Conservation (phyloP, 2,329 filamentous ascomycete species). For the Beauveria asiatica region DNA sequence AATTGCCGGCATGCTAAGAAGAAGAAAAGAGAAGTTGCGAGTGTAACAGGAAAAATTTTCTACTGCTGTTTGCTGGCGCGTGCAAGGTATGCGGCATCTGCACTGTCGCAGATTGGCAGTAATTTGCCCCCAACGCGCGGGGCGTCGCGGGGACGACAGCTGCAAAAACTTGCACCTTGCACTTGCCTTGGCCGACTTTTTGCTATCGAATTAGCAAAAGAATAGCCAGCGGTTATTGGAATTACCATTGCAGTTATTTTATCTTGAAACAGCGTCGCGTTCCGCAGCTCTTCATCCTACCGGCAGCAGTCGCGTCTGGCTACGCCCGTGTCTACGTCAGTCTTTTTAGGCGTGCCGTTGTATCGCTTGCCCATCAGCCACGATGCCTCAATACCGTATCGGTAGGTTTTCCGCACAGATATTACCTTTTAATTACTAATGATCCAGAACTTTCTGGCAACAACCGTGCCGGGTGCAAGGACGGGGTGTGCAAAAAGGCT, state of each 20-base stretch:
- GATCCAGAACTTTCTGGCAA: conserved; percentile 60
- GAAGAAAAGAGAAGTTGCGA: too few relatives aligned
- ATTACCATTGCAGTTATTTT: background rate
- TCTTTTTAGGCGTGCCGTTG: background rate
- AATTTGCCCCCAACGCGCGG: background rate
- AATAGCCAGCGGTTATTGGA: background rate
- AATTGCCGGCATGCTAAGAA: too few relatives aligned
- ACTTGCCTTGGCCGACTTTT: background rate
- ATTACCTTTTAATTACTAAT: conserved; percentile 6
- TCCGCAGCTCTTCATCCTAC: background rate
- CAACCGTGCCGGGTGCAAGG: conserved; percentile 66
- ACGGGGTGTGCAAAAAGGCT: conserved; percentile 62
- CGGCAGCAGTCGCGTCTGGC: background rate
- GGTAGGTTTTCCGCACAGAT: conserved; percentile 27
- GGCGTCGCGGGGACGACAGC: background rate
- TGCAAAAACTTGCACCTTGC: conserved; percentile 3
- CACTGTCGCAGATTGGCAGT: background rate
- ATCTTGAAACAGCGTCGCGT: background rate
- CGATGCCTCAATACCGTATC: conserved; percentile 39
- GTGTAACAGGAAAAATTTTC: background rate
- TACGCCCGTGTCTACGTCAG: background rate
- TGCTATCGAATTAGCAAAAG: background rate
- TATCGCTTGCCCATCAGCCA: conserved; percentile 10
- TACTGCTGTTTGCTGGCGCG: background rate
- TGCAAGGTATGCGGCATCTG: background rate